Conservation (phyloP, 768 basidiomycete species). For the Guyanaporus albipodus region DNA sequence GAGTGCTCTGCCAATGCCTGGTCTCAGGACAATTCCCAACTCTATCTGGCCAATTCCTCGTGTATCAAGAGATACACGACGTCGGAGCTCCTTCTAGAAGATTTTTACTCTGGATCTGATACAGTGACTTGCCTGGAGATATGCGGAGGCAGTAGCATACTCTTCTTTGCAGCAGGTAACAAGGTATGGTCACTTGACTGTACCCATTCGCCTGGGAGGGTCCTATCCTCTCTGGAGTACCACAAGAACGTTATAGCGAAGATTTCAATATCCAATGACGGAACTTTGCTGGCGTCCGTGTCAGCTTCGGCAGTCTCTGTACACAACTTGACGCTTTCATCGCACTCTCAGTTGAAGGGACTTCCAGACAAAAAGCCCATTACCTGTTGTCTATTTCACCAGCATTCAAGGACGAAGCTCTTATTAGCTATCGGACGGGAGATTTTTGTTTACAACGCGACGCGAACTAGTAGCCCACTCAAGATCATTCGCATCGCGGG, state of each 20-base stretch:
- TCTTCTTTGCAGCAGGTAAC: conserved; percentile 47
- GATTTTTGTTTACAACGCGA: conserved; percentile 60
- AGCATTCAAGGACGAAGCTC: conserved; percentile 56
- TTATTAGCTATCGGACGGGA: conserved; percentile 51
- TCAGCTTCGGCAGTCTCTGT: conserved; percentile 52
- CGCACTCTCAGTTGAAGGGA: conserved; percentile 54
- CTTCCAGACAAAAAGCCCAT: conserved; percentile 41
- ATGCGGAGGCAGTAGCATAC: conserved; percentile 34
- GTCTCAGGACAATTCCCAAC: conserved; percentile 51
- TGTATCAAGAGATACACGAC: conserved; percentile 53
- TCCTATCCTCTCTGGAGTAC: conserved; percentile 46
- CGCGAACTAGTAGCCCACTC: conserved; percentile 50
- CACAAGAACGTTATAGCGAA: conserved; percentile 50
- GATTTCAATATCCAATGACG: conserved; percentile 58
- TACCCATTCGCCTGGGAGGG: conserved; percentile 34
- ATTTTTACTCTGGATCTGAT: conserved; percentile 36
- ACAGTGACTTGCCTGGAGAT: conserved; percentile 30
- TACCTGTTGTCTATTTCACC: conserved; percentile 55
- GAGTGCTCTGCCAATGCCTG: conserved; percentile 37
- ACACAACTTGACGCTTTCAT: conserved; percentile 53
- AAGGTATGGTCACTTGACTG: conserved; percentile 51
- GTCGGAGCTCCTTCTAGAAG: conserved; percentile 40
- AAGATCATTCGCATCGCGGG: conserved; percentile 51
- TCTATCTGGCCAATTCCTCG: conserved; percentile 50
- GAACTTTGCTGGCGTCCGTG: conserved; percentile 52